These are phyloP conservation scores for Colletotrichum abscissum DNA, from an alignment of 2,329 filamentous ascomycete species.

Conservation along the genomic window DNA sequence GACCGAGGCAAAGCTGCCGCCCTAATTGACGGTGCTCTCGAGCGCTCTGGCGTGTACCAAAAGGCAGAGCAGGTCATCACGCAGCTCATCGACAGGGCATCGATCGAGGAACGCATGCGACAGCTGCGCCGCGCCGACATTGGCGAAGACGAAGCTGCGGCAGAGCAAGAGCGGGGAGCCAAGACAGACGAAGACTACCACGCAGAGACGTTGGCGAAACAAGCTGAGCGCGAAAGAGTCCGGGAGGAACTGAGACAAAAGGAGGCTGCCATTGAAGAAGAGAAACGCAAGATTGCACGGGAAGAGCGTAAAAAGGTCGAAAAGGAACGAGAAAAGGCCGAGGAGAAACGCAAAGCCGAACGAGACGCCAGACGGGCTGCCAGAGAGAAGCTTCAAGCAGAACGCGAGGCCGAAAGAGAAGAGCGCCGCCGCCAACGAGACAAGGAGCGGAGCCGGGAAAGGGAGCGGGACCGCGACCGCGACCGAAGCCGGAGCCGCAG, in stretches of 20 bases:
- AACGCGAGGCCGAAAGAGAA: slow-evolving; percentile 65
- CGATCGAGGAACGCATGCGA: slow-evolving; percentile 77
- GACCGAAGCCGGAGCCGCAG: slow-evolving; percentile 43
- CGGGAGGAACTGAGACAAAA: slow-evolving; percentile 70
- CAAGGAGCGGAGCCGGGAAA: slow-evolving; percentile 52
- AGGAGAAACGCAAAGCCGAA: slow-evolving; percentile 61
- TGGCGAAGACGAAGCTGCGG: slow-evolving; percentile 74
- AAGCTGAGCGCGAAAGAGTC: slow-evolving; percentile 69
- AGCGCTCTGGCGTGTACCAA: slow-evolving; percentile 81
- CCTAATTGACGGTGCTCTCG: slow-evolving; percentile 81
- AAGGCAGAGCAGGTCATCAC: slow-evolving; percentile 73
- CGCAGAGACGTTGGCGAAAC: slow-evolving; percentile 70
- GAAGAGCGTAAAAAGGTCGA: slow-evolving; percentile 66
- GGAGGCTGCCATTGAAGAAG: slow-evolving; percentile 70
- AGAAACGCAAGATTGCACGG: slow-evolving; percentile 68
- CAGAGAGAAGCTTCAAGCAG: slow-evolving; percentile 50
- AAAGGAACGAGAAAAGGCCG: slow-evolving; percentile 60
- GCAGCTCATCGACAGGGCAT: slow-evolving; percentile 73
- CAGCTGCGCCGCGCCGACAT: slow-evolving; percentile 75
- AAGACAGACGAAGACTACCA: slow-evolving; percentile 82
- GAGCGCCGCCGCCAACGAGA: slow-evolving; percentile 61
- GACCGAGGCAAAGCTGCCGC: slow-evolving; percentile 80
- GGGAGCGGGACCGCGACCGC: slow-evolving; percentile 52
- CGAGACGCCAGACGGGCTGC: slow-evolving; percentile 61
- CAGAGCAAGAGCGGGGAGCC: slow-evolving; percentile 72